These are phyloP conservation scores for Coelastrella sp. DNA, from an alignment of 139 green algal genomes.

Conservation along the genomic window DNA sequence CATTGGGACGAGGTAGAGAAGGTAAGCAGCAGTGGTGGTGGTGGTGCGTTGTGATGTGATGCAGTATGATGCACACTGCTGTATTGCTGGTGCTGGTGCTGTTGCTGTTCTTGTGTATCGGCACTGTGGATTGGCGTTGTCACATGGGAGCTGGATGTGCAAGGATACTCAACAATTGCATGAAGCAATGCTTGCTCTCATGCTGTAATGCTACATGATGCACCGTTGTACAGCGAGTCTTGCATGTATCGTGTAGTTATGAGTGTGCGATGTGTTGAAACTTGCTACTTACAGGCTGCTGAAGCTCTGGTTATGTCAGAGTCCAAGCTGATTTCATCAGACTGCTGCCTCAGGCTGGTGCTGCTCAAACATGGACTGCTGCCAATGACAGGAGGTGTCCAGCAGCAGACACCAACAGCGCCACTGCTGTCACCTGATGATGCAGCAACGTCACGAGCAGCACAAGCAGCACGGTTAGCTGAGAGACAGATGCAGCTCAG, in stretches of 20 bases:
- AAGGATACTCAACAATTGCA: not conserved
- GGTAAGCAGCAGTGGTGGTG: not conserved
- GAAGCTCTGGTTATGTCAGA: conserved; percentile 2
- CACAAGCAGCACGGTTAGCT: too few species aligned
- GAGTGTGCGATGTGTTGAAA: not conserved
- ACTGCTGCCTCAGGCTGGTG: not conserved
- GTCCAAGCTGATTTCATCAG: not conserved
- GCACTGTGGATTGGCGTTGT: not conserved
- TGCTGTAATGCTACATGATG: too few species aligned
- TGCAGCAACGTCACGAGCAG: not conserved
- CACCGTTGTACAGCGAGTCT: not conserved
- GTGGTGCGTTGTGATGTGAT: too few species aligned
- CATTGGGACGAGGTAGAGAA: conserved; percentile 2
- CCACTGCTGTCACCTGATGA: not conserved
- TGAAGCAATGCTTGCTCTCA: not conserved
- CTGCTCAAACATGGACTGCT: conserved; percentile 23
- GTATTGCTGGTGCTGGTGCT: not conserved
- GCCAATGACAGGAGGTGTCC: not conserved
- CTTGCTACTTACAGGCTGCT: conserved; percentile 3
- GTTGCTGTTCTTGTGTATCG: not conserved
- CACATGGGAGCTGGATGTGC: not conserved
- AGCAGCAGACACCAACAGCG: not conserved
- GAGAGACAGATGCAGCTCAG: too few species aligned
- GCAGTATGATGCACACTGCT: not conserved
- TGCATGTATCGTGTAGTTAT: not conserved